Evolutionary conservation across 257 asterid species (phyloP), one percentile per base, ranked within the genome.

Genomic region (Solanum peruvianum): DNA sequence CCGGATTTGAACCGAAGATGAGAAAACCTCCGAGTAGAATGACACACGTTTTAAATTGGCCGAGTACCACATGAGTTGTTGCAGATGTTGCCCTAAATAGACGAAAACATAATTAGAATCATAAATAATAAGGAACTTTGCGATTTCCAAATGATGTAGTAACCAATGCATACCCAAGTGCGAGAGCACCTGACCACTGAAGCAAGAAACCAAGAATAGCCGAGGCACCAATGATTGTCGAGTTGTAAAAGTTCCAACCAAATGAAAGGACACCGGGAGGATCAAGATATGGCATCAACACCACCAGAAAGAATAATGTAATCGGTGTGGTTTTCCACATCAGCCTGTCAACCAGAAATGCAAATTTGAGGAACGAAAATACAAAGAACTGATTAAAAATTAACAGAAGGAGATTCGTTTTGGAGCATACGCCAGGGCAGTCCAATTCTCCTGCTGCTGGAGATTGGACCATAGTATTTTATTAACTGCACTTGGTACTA

Each of bases 291-390:
- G 98, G 98, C 99, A 97, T 97, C 92, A 97, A 86, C 94, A 89
- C 90, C 88, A 97, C 92, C 89, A 97, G 90, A 92, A 97, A 95
- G 94, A 97, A 94, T 93, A 97, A 87, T 6, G 99, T 97, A 90
- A 95, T 89, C 15, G 99, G 99, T 3, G 99, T 97, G 5, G 99
- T 97, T 88, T 97, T 97, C 99, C 99, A 97, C 99, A 97, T 97
- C 85, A 97, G 89, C 95, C 99, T 97, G 94, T 87, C n/a, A 66
- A 69, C 60, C 18, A 16, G 23, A 39, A 80, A 47, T 80, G 44
- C 27, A 80, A 80, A 5, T 47, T 80, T 80, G 85, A 80, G 67
- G 29, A 47, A 44, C 64, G 5, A 9, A 15, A 29, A 27, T 78
- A 45, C 41, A 27, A 45, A 0, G 27, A 80, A 85, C 7, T 70